Evolutionary conservation across 2,329 filamentous ascomycete species (phyloP).

Genomic region (Apiospora hydei): DNA sequence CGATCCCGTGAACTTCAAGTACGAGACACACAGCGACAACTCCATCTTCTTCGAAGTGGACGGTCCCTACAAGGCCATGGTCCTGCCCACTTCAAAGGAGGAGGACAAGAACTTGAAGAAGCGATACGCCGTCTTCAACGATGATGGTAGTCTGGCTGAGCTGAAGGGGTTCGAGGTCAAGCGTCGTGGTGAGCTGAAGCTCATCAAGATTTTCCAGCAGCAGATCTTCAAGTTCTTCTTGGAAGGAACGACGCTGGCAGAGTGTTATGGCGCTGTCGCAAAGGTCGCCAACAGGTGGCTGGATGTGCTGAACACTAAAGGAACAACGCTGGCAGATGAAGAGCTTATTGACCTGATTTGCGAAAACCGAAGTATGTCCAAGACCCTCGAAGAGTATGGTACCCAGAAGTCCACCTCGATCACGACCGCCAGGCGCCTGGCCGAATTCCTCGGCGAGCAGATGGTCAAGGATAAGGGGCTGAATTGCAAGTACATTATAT

Average conservation of each 20-base stretch:
- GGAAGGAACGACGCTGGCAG: constrained; percentile 83
- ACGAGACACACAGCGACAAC: constrained; percentile 97
- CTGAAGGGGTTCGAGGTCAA: constrained; percentile 98
- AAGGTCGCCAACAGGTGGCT: constrained; percentile 97
- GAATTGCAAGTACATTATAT: constrained; percentile 99
- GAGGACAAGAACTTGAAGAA: constrained; percentile 99
- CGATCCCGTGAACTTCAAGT: constrained; percentile 81
- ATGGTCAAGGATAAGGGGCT: constrained; percentile 99
- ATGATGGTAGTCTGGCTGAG: constrained; percentile 93
- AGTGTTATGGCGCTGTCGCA: constrained; percentile 91
- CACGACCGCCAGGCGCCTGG: constrained; percentile 91
- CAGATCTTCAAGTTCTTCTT: constrained; percentile 99
- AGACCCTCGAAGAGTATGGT: constrained; percentile 96
- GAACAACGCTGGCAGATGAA: constrained; percentile 89
- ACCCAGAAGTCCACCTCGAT: constrained; percentile 98
- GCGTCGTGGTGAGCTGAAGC: constrained; percentile 94
- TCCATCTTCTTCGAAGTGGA: constrained; percentile 99
- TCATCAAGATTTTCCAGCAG: constrained; percentile 99
- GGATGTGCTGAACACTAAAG: constrained; percentile 89
- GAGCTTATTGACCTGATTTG: constrained; percentile 99
- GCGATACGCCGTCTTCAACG: constrained; percentile 98
- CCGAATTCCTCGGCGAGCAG: constrained; percentile 95
- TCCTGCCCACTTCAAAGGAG: constrained; percentile 95
- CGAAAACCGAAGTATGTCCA: constrained; percentile 97
- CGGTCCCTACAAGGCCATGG: constrained; percentile 96